Evolutionary conservation across 2,329 filamentous ascomycete genomes (phyloP).

Genomic region (Hypoxylon rubiginosum): DNA sequence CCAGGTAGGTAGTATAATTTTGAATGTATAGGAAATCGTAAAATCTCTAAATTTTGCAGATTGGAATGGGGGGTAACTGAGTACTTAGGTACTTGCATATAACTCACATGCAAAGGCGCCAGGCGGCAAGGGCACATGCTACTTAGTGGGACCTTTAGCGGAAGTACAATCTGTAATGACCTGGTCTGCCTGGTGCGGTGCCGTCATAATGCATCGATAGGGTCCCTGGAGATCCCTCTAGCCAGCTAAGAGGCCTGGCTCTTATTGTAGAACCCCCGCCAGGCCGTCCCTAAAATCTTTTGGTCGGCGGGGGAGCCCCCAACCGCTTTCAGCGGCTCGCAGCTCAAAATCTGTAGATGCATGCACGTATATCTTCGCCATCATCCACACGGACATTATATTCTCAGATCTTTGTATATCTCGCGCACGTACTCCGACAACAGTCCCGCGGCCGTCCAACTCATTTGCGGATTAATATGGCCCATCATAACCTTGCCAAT

Average conservation of each 20-base stretch:
- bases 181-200: conserved; percentile 13
- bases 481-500: not conserved
- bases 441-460: not conserved
- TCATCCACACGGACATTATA: not conserved
- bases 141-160: conserved; percentile 4
- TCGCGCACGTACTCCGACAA: not conserved
- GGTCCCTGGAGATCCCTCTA: not conserved
- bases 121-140: conserved; percentile 12
- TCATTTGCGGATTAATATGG: not conserved
- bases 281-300: conserved; percentile 15
- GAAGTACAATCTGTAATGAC: not conserved
- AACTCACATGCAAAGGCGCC: too few relatives aligned
- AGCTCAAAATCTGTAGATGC: not conserved
- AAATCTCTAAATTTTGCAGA: not conserved
- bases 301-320: conserved; percentile 1
- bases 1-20: not conserved
- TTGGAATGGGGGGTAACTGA: not conserved
- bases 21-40: not conserved
- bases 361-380: not conserved
- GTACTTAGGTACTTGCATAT: not conserved
- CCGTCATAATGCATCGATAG: conserved; percentile 37
- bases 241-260: not conserved
- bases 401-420: not conserved
- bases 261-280: not conserved
- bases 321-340: conserved; percentile 3